phyloP scores from a whole-genome alignment of 139 green algal species.

The Zygnema cylindricum region DNA sequence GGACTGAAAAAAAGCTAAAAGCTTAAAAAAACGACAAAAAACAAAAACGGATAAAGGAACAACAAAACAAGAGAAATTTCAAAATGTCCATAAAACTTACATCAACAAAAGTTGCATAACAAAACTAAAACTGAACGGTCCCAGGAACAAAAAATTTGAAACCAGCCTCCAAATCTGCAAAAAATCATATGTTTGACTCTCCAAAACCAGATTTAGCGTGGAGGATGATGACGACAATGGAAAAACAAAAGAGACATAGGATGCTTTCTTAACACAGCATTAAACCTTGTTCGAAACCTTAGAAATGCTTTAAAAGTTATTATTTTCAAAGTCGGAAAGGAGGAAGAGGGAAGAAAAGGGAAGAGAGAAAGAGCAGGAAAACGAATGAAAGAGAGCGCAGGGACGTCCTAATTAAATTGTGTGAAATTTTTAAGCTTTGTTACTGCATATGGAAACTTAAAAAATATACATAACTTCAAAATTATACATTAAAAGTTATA shows the following conservation, averaged over 20 bases:
- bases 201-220: too few relatives aligned
- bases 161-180: slow-evolving; percentile 74
- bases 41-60: neutral
- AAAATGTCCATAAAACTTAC: neutral
- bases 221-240: too few relatives aligned
- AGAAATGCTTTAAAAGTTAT: neutral
- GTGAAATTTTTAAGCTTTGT: neutral
- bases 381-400: too few relatives aligned
- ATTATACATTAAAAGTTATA: too few relatives aligned
- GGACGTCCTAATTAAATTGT: neutral
- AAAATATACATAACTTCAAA: too few relatives aligned
- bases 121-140: slow-evolving; percentile 29
- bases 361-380: too few relatives aligned
- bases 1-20: neutral
- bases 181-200: too few relatives aligned
- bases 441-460: too few relatives aligned
- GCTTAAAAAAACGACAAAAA: neutral
- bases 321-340: neutral
- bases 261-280: neutral
- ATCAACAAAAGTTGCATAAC: slow-evolving; percentile 1
- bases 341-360: neutral
- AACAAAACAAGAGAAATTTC: neutral
- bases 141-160: slow-evolving; percentile 70
- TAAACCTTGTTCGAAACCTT: neutral
- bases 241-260: too few relatives aligned